Base-by-base conservation (phyloP, 2,329 filamentous ascomycete species). In the Botryotinia convoluta region DNA sequence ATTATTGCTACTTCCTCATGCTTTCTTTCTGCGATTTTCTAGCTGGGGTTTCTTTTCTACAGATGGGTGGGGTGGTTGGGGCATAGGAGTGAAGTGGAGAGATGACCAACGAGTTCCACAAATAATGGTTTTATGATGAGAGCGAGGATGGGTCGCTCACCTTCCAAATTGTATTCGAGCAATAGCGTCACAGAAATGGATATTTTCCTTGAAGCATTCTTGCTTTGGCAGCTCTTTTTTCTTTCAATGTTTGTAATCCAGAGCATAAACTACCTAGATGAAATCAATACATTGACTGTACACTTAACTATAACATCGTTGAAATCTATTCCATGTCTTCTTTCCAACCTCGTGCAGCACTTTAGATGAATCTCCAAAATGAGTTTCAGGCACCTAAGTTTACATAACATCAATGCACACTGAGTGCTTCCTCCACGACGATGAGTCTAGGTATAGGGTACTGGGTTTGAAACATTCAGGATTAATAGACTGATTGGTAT, bases 301-400 rank as follows among this genome's bases (percentile, higher is more conserved):
- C 16, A 26, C 39, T 82, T 91, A 0, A 89, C 89, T 0, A 42
- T 18, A 20, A n/a, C 4, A 16, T 39, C 26, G 4, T 16, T 26
- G 32, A 35, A 3, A 14, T 14, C 5, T 26, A 51, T 22, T 6
- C 26, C 26, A 51, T 51, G 12, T 14, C 26, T n/a, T 51, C 2
- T 51, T 14, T 14, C 26, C 26, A 16, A n/a, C 5, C 26, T n/a
- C 12, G 48, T 54, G 26, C 26, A n/a, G 26, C 12, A n/a, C 26
- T 54, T 16, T n/a, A 16, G 12, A 16, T 54, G 12, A n/a, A 16
- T 54, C 10, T n/a, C 12, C 12, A n/a, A 54, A n/a, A 54, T 54
- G 12, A n/a, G 48, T n/a, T n/a, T n/a, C 2, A n/a, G 48, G 12
- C 48, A 54, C 16, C 12, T 7, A 3, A 54, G 26, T n/a, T 54